Percentiles rank a stretch among this genome's conserved stretches.
These are phyloP conservation scores for Cordyceps pruinosa DNA, from an alignment of 2,329 filamentous ascomycete genomes.

Conservation along the genomic window DNA sequence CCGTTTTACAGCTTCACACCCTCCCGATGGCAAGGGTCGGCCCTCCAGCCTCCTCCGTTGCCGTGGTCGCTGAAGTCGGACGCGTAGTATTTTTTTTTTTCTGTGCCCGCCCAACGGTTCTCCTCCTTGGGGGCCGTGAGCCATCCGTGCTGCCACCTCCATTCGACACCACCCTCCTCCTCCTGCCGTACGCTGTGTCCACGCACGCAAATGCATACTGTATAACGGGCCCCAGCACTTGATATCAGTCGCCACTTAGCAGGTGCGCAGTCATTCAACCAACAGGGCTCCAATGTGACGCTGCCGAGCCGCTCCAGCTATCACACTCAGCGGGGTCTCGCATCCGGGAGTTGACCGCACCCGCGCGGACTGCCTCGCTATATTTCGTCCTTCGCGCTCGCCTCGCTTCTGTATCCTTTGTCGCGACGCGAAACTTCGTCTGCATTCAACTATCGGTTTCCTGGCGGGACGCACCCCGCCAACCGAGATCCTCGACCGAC, in stretches of 20 bases:
- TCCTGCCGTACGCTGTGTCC: background rate
- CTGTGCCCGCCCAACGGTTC: background rate
- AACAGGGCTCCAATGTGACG: conserved; percentile 7
- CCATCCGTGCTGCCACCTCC: background rate
- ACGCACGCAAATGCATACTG: background rate
- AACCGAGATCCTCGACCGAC: background rate
- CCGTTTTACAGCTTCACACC: too few relatives aligned
- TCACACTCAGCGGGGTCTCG: conserved; percentile 1
- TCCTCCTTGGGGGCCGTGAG: background rate
- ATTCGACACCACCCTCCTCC: background rate
- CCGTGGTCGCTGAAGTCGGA: too few relatives aligned
- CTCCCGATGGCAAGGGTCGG: conserved; percentile 3
- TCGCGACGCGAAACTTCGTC: background rate
- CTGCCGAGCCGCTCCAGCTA: background rate
- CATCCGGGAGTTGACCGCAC: background rate
- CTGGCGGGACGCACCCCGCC: background rate
- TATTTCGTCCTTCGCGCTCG: background rate
- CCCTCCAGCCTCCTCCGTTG: background rate
- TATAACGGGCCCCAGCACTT: background rate
- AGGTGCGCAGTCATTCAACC: background rate
- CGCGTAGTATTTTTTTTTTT: too few relatives aligned
- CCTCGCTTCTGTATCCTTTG: background rate
- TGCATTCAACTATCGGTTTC: background rate
- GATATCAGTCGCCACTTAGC: background rate
- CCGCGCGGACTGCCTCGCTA: background rate